Base-by-base conservation (phyloP, 2,329 filamentous ascomycete species). In the Dothideomycetes sp. region DNA sequence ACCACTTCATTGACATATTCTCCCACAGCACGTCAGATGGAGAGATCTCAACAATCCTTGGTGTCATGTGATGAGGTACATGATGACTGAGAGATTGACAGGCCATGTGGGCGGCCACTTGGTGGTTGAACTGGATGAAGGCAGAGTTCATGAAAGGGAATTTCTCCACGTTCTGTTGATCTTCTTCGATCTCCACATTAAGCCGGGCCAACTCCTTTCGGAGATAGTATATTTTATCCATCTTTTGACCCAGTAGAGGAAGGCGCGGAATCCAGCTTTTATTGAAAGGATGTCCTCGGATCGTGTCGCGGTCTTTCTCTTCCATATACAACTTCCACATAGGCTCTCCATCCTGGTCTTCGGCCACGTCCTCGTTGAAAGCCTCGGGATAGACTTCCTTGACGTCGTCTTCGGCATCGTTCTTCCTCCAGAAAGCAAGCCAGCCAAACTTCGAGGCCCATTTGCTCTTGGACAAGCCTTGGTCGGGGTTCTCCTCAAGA, bases 121-220 rank as follows among this genome's bases (percentile, higher is more conserved):
- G 91, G 55, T 95, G 83, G 54, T 98, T 94, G 70, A 98, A 98
- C 57, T 98, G 91, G 45, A 98, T 87, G 51, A 98, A 98, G 1
- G 91, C 91, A 1, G 89, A 94, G 53, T 84, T 94, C 87, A 95
- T 93, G 34, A 88, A 64, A 0, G 89, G 88, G 46, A 86, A 96
- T 4, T 81, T 77, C 49, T 95, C 88, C 0, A 84, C 81, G 36
- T 91, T 72, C 38, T 81, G 73, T 57, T 98, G 91, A 49, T 96
- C 91, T 33, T 81, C 68, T 50, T 95, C 88, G 39, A 98, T 95
- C 56, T 96, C 88, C 38, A 88, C 55, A 49, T 96, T 98, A 14
- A 96, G 68, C 11, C 84, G 77, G 14, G 91, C 88, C 19, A 98
- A 62, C 58, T 96, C 82, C 47, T 79, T 77, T 3, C 91, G 83